phyloP scores from a whole-genome alignment of 805 yeast species.

The Sungouiozyma ichnusensis region DNA sequence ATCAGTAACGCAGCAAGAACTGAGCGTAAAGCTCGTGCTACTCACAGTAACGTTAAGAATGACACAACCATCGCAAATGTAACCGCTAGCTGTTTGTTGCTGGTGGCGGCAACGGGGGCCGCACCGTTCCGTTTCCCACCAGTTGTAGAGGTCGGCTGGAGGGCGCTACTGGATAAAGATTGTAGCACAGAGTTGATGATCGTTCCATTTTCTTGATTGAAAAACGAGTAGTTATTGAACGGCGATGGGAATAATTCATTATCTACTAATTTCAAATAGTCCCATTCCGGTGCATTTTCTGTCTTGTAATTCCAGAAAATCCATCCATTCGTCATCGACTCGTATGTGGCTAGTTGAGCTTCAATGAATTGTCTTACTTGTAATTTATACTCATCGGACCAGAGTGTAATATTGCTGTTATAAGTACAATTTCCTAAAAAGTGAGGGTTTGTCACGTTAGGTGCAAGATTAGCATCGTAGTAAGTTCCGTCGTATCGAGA shows the following conservation, averaged over 20 bases:
- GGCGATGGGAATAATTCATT: conserved; percentile 54
- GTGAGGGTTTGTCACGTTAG: conserved; percentile 3
- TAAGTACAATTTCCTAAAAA: conserved; percentile 34
- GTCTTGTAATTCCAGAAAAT: conserved; percentile 67
- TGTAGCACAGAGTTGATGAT: conserved; percentile 8
- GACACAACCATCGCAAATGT: neutral
- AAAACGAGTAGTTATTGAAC: conserved; percentile 42
- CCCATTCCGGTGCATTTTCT: conserved; percentile 60
- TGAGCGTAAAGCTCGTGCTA: too few relatives aligned
- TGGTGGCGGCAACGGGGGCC: too few relatives aligned
- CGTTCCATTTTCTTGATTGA: conserved; percentile 21
- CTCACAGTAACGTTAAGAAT: neutral
- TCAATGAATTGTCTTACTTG: conserved; percentile 47
- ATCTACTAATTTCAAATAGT: conserved; percentile 40
- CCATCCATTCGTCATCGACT: conserved; percentile 43
- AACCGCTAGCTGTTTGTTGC: too few relatives aligned
- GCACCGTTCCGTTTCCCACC: neutral
- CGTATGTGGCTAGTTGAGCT: conserved; percentile 47
- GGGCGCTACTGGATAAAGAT: conserved; percentile 11
- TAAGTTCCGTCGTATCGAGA: conserved; percentile 48
- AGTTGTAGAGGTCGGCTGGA: conserved; percentile 4
- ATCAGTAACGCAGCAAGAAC: too few relatives aligned
- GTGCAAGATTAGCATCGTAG: conserved; percentile 16
- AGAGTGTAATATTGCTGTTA: conserved; percentile 29
- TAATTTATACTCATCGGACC: conserved; percentile 34